These are phyloP conservation scores for Phytopythium mirpurense DNA, from an alignment of 352 stramenopile genomes.

Conservation along the genomic window DNA sequence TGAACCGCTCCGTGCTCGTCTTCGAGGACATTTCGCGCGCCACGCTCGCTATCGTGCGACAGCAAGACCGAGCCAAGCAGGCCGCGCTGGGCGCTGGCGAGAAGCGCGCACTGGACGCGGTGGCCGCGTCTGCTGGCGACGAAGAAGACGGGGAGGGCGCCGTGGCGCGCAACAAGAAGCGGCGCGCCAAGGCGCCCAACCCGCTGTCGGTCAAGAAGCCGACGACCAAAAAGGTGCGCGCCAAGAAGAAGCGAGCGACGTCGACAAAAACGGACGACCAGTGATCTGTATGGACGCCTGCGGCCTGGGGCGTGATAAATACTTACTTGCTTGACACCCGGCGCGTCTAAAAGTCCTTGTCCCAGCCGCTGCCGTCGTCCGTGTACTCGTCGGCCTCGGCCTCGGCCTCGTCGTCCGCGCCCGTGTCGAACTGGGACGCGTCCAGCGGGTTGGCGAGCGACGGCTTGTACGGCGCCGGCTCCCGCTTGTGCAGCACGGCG, in stretches of 20 bases:
- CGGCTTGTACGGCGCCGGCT: slow-evolving; percentile 88
- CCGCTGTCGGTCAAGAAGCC: slow-evolving; percentile 75
- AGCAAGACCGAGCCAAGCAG: slow-evolving; percentile 71
- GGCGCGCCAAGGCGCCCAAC: slow-evolving; percentile 67
- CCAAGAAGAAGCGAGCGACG: slow-evolving; percentile 76
- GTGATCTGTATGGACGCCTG: no score
- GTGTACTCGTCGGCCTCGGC: slow-evolving; percentile 36
- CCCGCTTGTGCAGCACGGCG: slow-evolving; percentile 84
- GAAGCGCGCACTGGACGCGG: slow-evolving; percentile 68
- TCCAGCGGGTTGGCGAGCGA: slow-evolving; percentile 87
- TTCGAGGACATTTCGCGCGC: slow-evolving; percentile 81
- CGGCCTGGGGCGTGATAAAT: slow-evolving; percentile 3
- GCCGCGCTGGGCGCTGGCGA: slow-evolving; percentile 66
- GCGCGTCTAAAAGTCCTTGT: slow-evolving; percentile 68
- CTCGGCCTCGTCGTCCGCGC: slow-evolving; percentile 67
- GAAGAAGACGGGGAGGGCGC: not conserved
- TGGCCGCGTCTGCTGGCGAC: slow-evolving; percentile 13
- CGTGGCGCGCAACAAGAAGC: slow-evolving; percentile 33
- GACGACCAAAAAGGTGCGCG: slow-evolving; percentile 70
- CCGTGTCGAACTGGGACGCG: slow-evolving; percentile 76
- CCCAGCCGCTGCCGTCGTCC: slow-evolving; percentile 67
- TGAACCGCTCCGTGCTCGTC: slow-evolving; percentile 84
- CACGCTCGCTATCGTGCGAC: slow-evolving; percentile 73
- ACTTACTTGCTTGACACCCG: not conserved
- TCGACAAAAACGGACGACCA: no score